phyloP scores from a whole-genome alignment of 345 rosid species.

The Syzygium aromaticum region DNA sequence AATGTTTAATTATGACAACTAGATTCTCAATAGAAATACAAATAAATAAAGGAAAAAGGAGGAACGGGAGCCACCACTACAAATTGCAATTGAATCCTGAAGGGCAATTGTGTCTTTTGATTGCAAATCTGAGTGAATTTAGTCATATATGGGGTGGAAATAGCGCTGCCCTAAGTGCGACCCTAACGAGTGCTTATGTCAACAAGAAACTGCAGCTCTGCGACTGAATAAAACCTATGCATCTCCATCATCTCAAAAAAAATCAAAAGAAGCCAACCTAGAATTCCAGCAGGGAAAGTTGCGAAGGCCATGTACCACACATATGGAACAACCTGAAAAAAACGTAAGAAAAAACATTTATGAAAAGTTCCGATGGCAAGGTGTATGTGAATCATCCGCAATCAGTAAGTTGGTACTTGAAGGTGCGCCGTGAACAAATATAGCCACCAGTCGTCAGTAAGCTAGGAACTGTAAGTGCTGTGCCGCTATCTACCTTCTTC shows the following conservation, averaged over 20 bases:
- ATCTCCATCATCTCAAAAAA: not conserved
- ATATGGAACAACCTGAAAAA: constrained; percentile 43
- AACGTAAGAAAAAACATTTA: not conserved
- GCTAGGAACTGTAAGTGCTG: not conserved
- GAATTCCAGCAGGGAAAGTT: constrained; percentile 65
- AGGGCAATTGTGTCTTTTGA: rapidly evolving
- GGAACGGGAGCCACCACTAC: too few relatives aligned
- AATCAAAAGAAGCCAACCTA: constrained; percentile 18
- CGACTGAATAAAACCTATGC: not conserved
- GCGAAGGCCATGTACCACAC: constrained; percentile 71
- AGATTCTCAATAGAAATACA: too few relatives aligned
- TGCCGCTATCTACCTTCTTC: constrained; percentile 12
- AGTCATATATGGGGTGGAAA: too few relatives aligned
- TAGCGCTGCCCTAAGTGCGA: not conserved
- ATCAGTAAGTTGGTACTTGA: not conserved
- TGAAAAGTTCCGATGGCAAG: not conserved
- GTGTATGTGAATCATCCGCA: not conserved
- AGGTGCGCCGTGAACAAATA: too few relatives aligned
- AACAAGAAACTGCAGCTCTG: not conserved
- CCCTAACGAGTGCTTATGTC: not conserved
- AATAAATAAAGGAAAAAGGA: too few relatives aligned
- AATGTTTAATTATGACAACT: too few relatives aligned
- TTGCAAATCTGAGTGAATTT: too few relatives aligned
- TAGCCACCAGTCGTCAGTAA: not conserved
- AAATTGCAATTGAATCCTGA: not conserved